Conservation (phyloP, 2,329 filamentous ascomycete species). For the Cryphonectria parasitica region DNA sequence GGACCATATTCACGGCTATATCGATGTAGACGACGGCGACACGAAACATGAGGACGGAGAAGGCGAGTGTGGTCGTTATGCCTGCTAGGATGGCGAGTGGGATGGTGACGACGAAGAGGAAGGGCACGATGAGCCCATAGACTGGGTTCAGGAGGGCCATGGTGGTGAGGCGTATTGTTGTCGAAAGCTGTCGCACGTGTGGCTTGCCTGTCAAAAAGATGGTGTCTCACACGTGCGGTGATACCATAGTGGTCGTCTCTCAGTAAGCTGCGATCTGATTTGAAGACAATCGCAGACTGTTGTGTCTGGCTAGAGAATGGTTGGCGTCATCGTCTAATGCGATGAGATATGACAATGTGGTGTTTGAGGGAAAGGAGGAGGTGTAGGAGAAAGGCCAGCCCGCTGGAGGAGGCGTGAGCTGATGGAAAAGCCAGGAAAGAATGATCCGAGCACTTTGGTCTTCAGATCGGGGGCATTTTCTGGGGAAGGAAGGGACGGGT, state of each 20-base stretch:
- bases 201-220: conserved; percentile 1
- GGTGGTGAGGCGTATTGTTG: conserved; percentile 24
- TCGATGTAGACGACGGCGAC: conserved; percentile 67
- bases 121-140: conserved; percentile 62
- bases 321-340: neutral
- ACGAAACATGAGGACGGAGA: conserved; percentile 63
- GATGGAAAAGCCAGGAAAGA: neutral
- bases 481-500: neutral
- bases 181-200: neutral
- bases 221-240: conserved; percentile 33
- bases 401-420: neutral
- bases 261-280: neutral
- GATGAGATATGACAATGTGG: neutral
- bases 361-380: neutral
- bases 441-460: neutral
- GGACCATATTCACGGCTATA: conserved; percentile 60
- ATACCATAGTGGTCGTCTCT: neutral
- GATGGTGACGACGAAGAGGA: conserved; percentile 64
- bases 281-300: neutral
- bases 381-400: neutral
- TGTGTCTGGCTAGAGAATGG: conserved; percentile 7
- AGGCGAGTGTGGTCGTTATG: conserved; percentile 65
- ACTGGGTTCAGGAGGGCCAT: conserved; percentile 61
- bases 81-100: conserved; percentile 66
- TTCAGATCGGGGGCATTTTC: neutral